Percentiles rank a stretch among this genome's conserved stretches.
phyloP scores from a whole-genome alignment of 2,329 filamentous ascomycete species.

The Apiospora saccharicola region DNA sequence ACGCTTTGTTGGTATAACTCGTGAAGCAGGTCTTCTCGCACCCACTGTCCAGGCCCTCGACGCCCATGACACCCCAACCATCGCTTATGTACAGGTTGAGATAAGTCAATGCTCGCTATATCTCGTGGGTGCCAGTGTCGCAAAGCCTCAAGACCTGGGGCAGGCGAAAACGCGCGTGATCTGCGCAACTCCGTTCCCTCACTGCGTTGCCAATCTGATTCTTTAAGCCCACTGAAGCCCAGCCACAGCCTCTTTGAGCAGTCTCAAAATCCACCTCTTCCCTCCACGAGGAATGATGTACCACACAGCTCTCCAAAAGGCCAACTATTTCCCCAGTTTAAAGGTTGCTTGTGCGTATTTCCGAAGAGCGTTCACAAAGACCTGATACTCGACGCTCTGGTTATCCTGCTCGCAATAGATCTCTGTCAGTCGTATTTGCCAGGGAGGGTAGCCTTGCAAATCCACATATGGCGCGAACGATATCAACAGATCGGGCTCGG shows the following conservation, averaged over 20 bases:
- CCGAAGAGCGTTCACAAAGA: slow-evolving; percentile 85
- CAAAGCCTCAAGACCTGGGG: background rate
- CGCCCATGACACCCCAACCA: background rate
- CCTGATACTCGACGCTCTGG: slow-evolving; percentile 88
- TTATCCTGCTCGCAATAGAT: slow-evolving; percentile 85
- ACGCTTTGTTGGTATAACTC: slow-evolving; percentile 23
- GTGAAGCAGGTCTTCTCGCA: background rate
- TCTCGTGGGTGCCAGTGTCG: background rate
- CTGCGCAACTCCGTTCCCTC: background rate
- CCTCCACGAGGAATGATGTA: background rate
- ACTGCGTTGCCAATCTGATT: background rate
- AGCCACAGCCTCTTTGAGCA: background rate
- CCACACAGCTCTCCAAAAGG: slow-evolving; percentile 21
- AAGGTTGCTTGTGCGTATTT: slow-evolving; percentile 89
- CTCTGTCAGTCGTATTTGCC: slow-evolving; percentile 94
- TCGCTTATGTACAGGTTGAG: background rate
- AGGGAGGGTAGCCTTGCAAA: slow-evolving; percentile 91
- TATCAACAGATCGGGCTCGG: slow-evolving; percentile 88
- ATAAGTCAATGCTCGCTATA: background rate
- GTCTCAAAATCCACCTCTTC: background rate
- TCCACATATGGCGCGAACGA: slow-evolving; percentile 86
- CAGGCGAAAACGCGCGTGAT: background rate
- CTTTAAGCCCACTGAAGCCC: background rate
- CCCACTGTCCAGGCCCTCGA: background rate
- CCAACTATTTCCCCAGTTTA: slow-evolving; percentile 72